Conservation (phyloP, 805 yeast species). For the Saturnispora bothae region DNA sequence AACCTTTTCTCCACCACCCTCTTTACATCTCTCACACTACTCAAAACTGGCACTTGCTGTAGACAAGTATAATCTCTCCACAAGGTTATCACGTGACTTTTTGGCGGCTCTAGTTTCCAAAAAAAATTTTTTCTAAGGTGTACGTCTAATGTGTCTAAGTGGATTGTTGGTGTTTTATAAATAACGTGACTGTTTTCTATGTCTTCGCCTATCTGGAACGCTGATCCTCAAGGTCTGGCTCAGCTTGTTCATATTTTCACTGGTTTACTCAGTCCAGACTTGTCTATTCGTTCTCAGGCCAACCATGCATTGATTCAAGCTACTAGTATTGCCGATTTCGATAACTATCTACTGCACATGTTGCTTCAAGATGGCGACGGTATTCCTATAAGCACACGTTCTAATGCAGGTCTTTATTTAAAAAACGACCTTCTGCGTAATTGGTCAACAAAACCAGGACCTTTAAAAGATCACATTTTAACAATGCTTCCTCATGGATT, state of each 20-base stretch:
- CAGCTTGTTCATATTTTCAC: constrained; percentile 59
- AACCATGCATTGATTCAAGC: constrained; percentile 66
- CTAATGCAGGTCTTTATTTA: constrained; percentile 79
- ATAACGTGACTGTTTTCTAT: no score
- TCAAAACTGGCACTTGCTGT: no score
- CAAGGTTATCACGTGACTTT: no score
- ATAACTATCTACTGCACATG: constrained; percentile 66
- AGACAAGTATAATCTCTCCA: no score
- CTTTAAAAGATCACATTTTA: constrained; percentile 26
- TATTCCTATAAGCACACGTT: constrained; percentile 51
- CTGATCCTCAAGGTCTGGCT: constrained; percentile 48
- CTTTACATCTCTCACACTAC: no score
- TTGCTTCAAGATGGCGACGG: constrained; percentile 41
- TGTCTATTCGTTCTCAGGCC: constrained; percentile 49
- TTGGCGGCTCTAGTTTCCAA: no score
- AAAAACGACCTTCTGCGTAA: constrained; percentile 58
- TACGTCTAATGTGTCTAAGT: no score
- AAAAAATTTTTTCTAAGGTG: no score
- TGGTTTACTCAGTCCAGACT: constrained; percentile 59
- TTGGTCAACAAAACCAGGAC: constrained; percentile 22
- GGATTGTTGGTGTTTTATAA: no score
- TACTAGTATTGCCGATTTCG: constrained; percentile 60
- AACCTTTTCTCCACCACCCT: no score
- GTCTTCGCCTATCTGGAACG: no score
- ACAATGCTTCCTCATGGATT: constrained; percentile 37